Evolutionary conservation across 2,329 filamentous ascomycete species (phyloP).

Genomic region (Diaporthe longicolla): DNA sequence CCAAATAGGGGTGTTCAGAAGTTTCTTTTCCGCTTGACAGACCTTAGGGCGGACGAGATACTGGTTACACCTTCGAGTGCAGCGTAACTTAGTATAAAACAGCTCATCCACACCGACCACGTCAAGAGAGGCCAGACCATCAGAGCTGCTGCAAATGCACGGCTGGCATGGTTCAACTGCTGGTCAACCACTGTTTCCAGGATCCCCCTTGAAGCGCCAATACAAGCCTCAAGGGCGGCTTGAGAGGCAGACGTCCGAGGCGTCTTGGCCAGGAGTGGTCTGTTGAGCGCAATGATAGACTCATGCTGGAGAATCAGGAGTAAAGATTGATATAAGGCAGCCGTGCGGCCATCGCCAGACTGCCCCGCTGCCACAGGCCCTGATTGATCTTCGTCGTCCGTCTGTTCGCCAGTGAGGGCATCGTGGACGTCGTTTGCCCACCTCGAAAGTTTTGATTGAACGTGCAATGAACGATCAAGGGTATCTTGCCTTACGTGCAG

Average conservation of each 20-base stretch:
- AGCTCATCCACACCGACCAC: constrained; percentile 46
- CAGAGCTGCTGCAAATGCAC: constrained; percentile 14
- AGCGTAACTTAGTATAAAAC: constrained; percentile 44
- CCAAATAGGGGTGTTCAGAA: background rate
- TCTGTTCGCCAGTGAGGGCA: constrained; percentile 14
- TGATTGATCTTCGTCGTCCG: constrained; percentile 32
- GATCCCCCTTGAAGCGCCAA: constrained; percentile 44
- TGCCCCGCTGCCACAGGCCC: background rate
- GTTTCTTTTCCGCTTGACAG: background rate
- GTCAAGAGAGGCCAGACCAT: constrained; percentile 45
- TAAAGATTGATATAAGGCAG: constrained; percentile 34
- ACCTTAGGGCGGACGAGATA: constrained; percentile 42
- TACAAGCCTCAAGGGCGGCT: constrained; percentile 44
- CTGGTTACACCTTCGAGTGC: constrained; percentile 44
- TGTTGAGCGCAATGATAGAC: constrained; percentile 44
- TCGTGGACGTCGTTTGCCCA: constrained; percentile 44
- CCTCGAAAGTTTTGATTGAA: constrained; percentile 42
- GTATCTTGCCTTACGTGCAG: constrained; percentile 42
- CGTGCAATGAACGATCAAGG: constrained; percentile 40
- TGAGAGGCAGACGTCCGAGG: constrained; percentile 43
- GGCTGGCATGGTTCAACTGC: background rate
- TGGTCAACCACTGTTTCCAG: constrained; percentile 40
- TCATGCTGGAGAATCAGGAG: constrained; percentile 43
- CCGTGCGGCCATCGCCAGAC: background rate
- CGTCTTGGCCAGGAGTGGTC: constrained; percentile 44